Conservation (phyloP, 2,329 filamentous ascomycete species). For the Cladosporium sp. region DNA sequence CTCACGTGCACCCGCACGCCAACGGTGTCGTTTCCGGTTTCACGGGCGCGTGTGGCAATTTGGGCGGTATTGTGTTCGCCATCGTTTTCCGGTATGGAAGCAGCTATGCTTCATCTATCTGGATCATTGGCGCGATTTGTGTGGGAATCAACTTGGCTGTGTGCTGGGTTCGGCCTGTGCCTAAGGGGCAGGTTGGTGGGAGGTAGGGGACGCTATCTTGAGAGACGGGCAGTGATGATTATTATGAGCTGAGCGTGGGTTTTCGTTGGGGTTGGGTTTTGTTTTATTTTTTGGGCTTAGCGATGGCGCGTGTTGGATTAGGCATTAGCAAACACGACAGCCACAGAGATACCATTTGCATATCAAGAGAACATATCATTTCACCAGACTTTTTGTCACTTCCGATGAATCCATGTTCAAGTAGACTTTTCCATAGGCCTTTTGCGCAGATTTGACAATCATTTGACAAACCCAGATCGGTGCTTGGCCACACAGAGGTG, state of each 20-base stretch:
- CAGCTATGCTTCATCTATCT: constrained; percentile 66
- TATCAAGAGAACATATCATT: too few species aligned
- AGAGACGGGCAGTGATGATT: too few species aligned
- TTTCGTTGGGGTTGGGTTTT: too few species aligned
- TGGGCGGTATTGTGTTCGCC: constrained; percentile 80
- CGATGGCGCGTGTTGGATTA: constrained; percentile 3
- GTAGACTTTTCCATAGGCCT: too few species aligned
- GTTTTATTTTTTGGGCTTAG: background rate
- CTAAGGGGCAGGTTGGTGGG: constrained; percentile 50
- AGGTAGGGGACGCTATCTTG: constrained; percentile 19
- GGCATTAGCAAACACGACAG: too few species aligned
- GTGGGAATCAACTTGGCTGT: constrained; percentile 65
- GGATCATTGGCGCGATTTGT: constrained; percentile 75
- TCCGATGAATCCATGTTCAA: background rate
- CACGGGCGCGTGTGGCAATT: constrained; percentile 74
- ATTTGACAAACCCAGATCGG: too few species aligned
- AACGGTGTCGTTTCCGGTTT: constrained; percentile 76
- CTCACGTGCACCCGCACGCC: constrained; percentile 76
- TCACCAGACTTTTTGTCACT: background rate
- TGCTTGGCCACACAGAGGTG: too few species aligned
- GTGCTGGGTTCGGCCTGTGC: constrained; percentile 57
- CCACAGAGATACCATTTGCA: constrained; percentile 5
- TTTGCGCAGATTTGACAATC: too few species aligned
- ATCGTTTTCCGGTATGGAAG: constrained; percentile 73
- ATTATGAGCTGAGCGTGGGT: background rate